These are phyloP conservation scores for Saccharum spontaneum DNA, from an alignment of 176 grass and related monocot genomes.

Conservation along the genomic window DNA sequence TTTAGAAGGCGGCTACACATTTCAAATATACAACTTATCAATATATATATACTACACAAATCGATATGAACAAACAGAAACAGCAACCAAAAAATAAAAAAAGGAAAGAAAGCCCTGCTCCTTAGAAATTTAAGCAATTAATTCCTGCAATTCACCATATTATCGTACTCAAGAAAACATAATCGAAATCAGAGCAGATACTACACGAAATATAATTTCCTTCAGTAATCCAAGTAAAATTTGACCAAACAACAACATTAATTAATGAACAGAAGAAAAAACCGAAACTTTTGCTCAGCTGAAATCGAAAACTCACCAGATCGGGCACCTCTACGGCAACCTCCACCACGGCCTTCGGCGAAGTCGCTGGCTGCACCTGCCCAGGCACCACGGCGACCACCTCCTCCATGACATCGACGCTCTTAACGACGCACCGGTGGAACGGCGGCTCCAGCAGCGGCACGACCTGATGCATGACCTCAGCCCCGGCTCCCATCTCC, in stretches of 20 bases:
- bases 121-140: background rate
- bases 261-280: background rate
- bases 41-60: background rate
- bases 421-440: slow-evolving; percentile 42
- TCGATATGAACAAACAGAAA: background rate
- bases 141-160: background rate
- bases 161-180: background rate
- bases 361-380: slow-evolving; percentile 10
- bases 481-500: slow-evolving; percentile 83
- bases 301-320: slow-evolving; percentile 56
- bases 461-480: slow-evolving; percentile 67
- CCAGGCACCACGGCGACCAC: slow-evolving; percentile 25
- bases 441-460: slow-evolving; percentile 50
- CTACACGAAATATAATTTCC: background rate
- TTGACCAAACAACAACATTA: background rate
- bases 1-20: background rate
- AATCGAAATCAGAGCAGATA: slow-evolving; percentile 1
- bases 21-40: background rate
- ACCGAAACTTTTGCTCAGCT: background rate
- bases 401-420: slow-evolving; percentile 39
- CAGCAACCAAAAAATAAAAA: background rate
- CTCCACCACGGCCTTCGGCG: slow-evolving; percentile 27
- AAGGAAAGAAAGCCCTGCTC: background rate
- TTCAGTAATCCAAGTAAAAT: background rate
- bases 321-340: slow-evolving; percentile 43